Percentiles rank a stretch among this genome's conserved stretches.
Conservation (phyloP, 2,329 filamentous ascomycete species). For the Fusarium veterinarium region DNA sequence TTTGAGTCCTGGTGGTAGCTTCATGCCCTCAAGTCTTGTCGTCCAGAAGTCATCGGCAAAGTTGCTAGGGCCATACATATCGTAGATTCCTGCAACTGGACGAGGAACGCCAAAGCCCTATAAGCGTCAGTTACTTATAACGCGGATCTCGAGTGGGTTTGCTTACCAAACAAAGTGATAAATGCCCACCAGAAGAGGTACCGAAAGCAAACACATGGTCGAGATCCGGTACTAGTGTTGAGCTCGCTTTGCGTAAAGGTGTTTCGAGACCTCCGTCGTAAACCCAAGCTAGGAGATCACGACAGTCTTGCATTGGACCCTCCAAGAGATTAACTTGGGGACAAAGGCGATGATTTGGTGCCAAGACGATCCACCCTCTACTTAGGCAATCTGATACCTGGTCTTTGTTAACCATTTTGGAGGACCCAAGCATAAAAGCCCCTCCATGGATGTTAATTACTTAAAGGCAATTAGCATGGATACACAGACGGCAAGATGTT, state of each 20-base stretch:
- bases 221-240: neutral
- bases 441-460: slow-evolving; percentile 14
- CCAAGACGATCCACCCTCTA: slow-evolving; percentile 1
- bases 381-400: neutral
- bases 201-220: slow-evolving; percentile 11
- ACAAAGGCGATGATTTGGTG: slow-evolving; percentile 6
- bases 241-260: neutral
- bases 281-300: slow-evolving; percentile 3
- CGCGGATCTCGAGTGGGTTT: too few species aligned
- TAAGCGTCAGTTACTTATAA: too few species aligned
- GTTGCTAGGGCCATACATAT: neutral
- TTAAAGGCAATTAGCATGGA: fast-evolving
- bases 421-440: slow-evolving; percentile 16
- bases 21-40: neutral
- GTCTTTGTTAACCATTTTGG: slow-evolving; percentile 17
- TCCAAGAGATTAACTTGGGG: neutral
- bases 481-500: fast-evolving
- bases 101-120: neutral
- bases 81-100: neutral
- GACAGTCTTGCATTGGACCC: slow-evolving; percentile 7
- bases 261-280: neutral
- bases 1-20: neutral
- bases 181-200: slow-evolving; percentile 4
- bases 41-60: neutral
- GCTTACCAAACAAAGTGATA: neutral